These are phyloP conservation scores for Candida taoyuanica DNA, from an alignment of 805 yeast species.

Conservation along the genomic window DNA sequence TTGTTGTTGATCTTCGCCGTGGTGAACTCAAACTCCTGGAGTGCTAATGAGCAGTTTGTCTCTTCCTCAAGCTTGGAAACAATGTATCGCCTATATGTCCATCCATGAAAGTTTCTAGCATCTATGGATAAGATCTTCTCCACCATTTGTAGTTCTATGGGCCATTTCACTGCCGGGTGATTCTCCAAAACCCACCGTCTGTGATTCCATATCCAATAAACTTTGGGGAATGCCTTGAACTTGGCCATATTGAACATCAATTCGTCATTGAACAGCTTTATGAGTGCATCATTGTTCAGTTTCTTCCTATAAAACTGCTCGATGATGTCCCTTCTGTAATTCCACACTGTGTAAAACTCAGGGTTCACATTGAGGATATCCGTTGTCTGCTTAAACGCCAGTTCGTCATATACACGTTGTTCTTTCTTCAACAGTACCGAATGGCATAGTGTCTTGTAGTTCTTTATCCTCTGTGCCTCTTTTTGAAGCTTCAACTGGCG, in stretches of 20 bases:
- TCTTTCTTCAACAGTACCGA: slow-evolving; percentile 37
- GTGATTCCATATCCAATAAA: slow-evolving; percentile 97
- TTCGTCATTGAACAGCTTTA: slow-evolving; percentile 46
- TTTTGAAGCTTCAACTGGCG: slow-evolving; percentile 42
- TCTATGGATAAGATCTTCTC: slow-evolving; percentile 65
- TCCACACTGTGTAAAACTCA: slow-evolving; percentile 88
- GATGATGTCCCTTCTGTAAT: slow-evolving; percentile 74
- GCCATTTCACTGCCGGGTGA: slow-evolving; percentile 56
- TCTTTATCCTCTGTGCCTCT: slow-evolving; percentile 58
- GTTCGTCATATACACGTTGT: slow-evolving; percentile 28
- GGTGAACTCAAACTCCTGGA: slow-evolving; percentile 68
- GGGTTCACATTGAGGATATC: slow-evolving; percentile 65
- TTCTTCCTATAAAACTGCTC: slow-evolving; percentile 15
- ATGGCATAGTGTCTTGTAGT: slow-evolving; percentile 45
- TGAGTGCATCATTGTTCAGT: slow-evolving; percentile 20
- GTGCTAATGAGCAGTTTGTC: slow-evolving; percentile 29
- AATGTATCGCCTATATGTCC: slow-evolving; percentile 87
- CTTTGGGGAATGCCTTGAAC: slow-evolving; percentile 71
- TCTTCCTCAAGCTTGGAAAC: slow-evolving; percentile 34
- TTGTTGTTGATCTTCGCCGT: slow-evolving; percentile 73
- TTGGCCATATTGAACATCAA: slow-evolving; percentile 53
- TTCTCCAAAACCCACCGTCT: slow-evolving; percentile 72
- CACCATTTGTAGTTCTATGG: slow-evolving; percentile 64
- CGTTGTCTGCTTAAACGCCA: slow-evolving; percentile 50
- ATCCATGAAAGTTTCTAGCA: slow-evolving; percentile 87